Base-by-base conservation (phyloP, 2,329 filamentous ascomycete genomes). In the Pseudogymnoascus sp. region DNA sequence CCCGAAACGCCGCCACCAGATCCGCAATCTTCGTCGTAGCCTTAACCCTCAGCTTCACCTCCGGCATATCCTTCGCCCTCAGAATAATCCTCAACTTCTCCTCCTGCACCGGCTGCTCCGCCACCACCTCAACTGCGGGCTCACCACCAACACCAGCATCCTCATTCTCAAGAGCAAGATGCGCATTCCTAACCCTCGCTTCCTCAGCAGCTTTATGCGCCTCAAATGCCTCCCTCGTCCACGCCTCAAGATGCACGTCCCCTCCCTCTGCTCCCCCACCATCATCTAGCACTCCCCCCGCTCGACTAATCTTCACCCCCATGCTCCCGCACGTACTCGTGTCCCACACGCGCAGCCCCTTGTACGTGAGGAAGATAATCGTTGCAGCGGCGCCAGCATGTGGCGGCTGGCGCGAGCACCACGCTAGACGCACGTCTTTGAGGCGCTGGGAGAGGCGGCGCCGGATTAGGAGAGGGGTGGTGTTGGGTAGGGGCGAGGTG, bases 281-380 rank as follows among this genome's bases (percentile, higher is more conserved):
- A 4, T 80, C 74, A 7, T 76, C 72, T 6, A 62, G 50, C 11
- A 71, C 56, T 23, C 66, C 67, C n/a, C 71, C 70, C 11, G 75
- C 70, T 1, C 70, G 68, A 62, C 80, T 77, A 2, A 80, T 70
- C 29, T 77, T 76, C 53, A 95, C 82, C 6, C 87, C 86, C 6
- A 96, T 77, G 59, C 83, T 86, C 62, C 81, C 80, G 64, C 90
- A 87, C 1, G 88, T 93, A 4, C 89, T 90, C n/a, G 83, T 82
- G 67, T 89, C 85, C 72, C 89, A 96, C 2, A 96, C 76, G 64
- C 85, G 84, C 64, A 84, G 84, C 26, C 84, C 82, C 66, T 87
- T 87, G 88, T 90, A 96, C 0, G 90, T 95, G 63, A 97, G 81
- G 69, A 95, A 88, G 17, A 96, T 77, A 0, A 79, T 77, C 4